Percentiles rank a stretch among this genome's conserved stretches.
phyloP scores from a whole-genome alignment of 2,329 filamentous ascomycete genomes.

The Cercospora zeae-maydis region DNA sequence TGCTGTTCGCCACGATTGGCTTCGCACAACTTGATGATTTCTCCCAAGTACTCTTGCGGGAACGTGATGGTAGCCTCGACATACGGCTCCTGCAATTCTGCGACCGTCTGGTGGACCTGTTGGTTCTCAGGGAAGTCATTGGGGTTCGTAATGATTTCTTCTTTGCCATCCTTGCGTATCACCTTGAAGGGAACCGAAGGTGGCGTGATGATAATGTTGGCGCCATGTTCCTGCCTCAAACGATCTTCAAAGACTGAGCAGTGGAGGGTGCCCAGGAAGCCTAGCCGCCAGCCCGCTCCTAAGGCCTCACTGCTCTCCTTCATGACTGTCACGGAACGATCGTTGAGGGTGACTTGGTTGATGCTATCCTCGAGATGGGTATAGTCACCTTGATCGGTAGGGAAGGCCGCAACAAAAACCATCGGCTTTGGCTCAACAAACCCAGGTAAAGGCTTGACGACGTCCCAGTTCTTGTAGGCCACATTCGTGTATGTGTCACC shows the following conservation, averaged over 20 bases:
- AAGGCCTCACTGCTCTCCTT: slow-evolving; percentile 94
- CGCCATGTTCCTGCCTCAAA: slow-evolving; percentile 87
- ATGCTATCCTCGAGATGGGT: slow-evolving; percentile 88
- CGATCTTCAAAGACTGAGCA: slow-evolving; percentile 99
- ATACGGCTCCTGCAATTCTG: slow-evolving; percentile 67
- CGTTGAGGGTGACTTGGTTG: slow-evolving; percentile 87
- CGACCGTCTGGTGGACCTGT: slow-evolving; percentile 51
- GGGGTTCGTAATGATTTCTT: slow-evolving; percentile 78
- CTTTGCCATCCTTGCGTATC: slow-evolving; percentile 70
- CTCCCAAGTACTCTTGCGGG: slow-evolving; percentile 89
- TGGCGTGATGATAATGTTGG: slow-evolving; percentile 93
- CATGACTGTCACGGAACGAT: slow-evolving; percentile 86
- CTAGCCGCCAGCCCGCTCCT: slow-evolving; percentile 88
- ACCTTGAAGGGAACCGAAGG: slow-evolving; percentile 92
- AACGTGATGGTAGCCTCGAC: slow-evolving; percentile 83
- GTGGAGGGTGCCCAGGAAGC: slow-evolving; percentile 93
- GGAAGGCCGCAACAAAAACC: slow-evolving; percentile 97
- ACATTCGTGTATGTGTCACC: slow-evolving; percentile 90
- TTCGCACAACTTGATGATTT: slow-evolving; percentile 93
- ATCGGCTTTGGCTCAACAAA: slow-evolving; percentile 98
- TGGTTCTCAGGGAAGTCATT: slow-evolving; percentile 80
- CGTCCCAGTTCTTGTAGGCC: slow-evolving; percentile 60
- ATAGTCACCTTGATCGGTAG: slow-evolving; percentile 85
- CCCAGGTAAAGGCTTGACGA: slow-evolving; percentile 77
- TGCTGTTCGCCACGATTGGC: slow-evolving; percentile 81